Conservation (phyloP, 2,329 filamentous ascomycete genomes). For the Dactylonectria macrodidyma region DNA sequence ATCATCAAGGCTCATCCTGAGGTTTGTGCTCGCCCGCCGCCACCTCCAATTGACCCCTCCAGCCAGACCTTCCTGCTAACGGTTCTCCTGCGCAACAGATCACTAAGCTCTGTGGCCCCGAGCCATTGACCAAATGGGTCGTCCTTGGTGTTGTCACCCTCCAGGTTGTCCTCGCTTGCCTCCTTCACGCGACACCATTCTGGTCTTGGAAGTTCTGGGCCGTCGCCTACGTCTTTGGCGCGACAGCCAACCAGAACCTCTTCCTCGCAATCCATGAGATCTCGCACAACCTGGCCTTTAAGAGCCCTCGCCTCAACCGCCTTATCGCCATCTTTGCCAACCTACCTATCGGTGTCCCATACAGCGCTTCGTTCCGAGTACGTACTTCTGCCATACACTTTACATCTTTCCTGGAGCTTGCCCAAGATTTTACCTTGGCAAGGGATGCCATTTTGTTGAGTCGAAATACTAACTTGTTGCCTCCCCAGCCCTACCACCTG, state of each 20-base stretch:
- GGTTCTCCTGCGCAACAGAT: constrained; percentile 68
- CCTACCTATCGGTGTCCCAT: constrained; percentile 94
- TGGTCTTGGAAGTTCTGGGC: constrained; percentile 88
- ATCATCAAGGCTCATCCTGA: constrained; percentile 99
- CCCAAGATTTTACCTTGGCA: background rate
- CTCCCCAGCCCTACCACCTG: constrained; percentile 86
- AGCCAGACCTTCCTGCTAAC: constrained; percentile 27
- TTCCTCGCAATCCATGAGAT: constrained; percentile 99
- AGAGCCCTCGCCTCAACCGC: constrained; percentile 83
- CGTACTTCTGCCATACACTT: constrained; percentile 48
- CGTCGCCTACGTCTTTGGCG: constrained; percentile 91
- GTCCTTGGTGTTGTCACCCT: constrained; percentile 87
- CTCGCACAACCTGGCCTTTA: constrained; percentile 96
- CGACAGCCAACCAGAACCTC: constrained; percentile 97
- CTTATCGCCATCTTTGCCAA: constrained; percentile 94
- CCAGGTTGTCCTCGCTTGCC: constrained; percentile 83
- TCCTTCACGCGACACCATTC: constrained; percentile 83
- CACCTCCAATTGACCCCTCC: constrained; percentile 19
- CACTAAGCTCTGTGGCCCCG: constrained; percentile 95
- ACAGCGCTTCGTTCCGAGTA: constrained; percentile 94
- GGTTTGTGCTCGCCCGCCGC: constrained; percentile 62
- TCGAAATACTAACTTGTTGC: constrained; percentile 40
- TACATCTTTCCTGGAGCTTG: background rate
- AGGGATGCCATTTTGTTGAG: background rate
- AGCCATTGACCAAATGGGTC: constrained; percentile 95